Conservation (phyloP, 768 basidiomycete species). For the Phylloporus arenicola region DNA sequence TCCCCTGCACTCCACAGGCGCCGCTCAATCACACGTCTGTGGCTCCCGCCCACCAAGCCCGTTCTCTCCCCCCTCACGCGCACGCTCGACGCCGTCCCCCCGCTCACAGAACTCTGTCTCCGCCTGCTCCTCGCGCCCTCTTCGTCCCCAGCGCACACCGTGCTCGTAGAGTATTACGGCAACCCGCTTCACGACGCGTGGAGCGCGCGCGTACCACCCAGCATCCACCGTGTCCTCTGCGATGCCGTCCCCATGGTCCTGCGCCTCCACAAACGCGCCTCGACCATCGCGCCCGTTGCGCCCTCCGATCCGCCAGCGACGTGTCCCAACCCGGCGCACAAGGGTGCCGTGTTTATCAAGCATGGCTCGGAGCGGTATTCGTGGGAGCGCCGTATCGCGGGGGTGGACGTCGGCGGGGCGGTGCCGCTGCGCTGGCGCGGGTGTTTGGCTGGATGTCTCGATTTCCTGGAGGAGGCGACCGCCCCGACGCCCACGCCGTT, state of each 20-base stretch:
- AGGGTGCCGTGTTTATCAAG: conserved; percentile 41
- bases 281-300: background rate
- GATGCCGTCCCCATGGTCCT: conserved; percentile 28
- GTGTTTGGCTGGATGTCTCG: conserved; percentile 57
- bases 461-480: conserved; percentile 41
- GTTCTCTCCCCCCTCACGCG: conserved; percentile 17
- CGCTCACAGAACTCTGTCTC: conserved; percentile 35
- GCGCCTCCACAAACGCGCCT: conserved; percentile 16
- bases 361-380: conserved; percentile 59
- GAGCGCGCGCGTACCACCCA: conserved; percentile 21
- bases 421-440: conserved; percentile 68
- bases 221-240: conserved; percentile 22
- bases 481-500: background rate
- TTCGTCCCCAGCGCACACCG: background rate
- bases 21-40: no score
- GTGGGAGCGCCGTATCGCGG: conserved; percentile 56
- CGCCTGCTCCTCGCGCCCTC: conserved; percentile 33
- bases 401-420: conserved; percentile 44
- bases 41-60: no score
- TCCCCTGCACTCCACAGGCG: conserved; percentile 3
- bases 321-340: conserved; percentile 40
- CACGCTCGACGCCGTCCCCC: conserved; percentile 21
- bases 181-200: conserved; percentile 30
- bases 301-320: background rate
- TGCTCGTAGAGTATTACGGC: conserved; percentile 23